phyloP scores from a whole-genome alignment of 768 basidiomycete species.

The Rhodotorula diobovata region DNA sequence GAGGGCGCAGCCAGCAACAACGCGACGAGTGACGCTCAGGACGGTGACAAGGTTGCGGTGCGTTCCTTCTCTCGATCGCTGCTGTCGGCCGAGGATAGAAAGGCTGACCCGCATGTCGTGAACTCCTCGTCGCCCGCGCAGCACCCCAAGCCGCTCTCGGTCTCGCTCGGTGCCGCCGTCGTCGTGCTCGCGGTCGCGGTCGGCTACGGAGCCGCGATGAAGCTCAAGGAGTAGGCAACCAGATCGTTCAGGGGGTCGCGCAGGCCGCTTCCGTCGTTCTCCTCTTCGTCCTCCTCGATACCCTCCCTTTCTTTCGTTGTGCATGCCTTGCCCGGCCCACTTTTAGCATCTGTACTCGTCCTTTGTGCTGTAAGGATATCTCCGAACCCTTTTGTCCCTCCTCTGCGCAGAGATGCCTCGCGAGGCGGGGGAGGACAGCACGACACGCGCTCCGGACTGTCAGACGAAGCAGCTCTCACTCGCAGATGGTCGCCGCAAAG shows the following conservation, averaged over 20 bases:
- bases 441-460: too few species aligned
- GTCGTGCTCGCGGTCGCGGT: constrained; percentile 41
- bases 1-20: neutral
- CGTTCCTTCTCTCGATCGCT: neutral
- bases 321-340: neutral
- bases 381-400: too few species aligned
- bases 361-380: neutral
- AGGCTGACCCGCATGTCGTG: neutral
- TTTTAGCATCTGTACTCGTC: neutral
- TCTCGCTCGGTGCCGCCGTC: constrained; percentile 38
- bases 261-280: neutral
- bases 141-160: constrained; percentile 25
- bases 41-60: neutral
- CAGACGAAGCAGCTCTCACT: too few species aligned
- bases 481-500: too few species aligned
- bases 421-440: too few species aligned
- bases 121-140: neutral
- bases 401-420: too few species aligned
- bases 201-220: constrained; percentile 30
- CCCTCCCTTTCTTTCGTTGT: neutral
- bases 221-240: constrained; percentile 30
- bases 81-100: neutral
- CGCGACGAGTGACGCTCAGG: neutral
- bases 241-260: too few species aligned
- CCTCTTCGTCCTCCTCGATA: neutral